phyloP scores from a whole-genome alignment of 805 yeast species.

The Wickerhamomyces pijperi region DNA sequence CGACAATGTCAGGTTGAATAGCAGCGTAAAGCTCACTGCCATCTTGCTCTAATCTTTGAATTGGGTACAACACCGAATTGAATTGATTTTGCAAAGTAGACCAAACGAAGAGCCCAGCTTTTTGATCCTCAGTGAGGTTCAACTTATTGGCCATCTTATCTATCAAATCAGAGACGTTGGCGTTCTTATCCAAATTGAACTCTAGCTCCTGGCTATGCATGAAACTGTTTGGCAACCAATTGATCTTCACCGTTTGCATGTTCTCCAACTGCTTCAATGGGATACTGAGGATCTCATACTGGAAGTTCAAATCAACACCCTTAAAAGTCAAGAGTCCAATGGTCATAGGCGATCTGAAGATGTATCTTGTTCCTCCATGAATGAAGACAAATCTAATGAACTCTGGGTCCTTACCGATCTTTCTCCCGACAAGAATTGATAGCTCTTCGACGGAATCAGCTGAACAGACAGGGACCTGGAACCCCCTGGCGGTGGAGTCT shows the following conservation, averaged over 20 bases:
- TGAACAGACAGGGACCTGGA: constrained; percentile 63
- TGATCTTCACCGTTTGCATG: constrained; percentile 52
- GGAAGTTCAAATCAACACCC: constrained; percentile 34
- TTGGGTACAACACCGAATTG: constrained; percentile 23
- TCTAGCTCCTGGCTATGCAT: constrained; percentile 61
- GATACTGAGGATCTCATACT: constrained; percentile 69
- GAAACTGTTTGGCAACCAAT: constrained; percentile 66
- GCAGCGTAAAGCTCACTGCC: constrained; percentile 38
- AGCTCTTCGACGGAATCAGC: constrained; percentile 47
- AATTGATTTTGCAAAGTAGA: constrained; percentile 27
- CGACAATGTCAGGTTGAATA: constrained; percentile 30
- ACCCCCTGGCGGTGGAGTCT: constrained; percentile 15
- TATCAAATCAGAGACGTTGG: constrained; percentile 42
- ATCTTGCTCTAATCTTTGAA: constrained; percentile 27
- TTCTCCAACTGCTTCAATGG: constrained; percentile 70
- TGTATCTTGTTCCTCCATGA: constrained; percentile 45
- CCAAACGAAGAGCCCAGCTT: constrained; percentile 45
- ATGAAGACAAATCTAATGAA: constrained; percentile 58
- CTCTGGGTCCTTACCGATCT: constrained; percentile 42
- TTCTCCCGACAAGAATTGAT: constrained; percentile 46
- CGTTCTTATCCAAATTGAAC: constrained; percentile 54
- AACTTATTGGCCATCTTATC: constrained; percentile 45
- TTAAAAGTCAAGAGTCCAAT: constrained; percentile 25
- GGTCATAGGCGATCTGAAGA: constrained; percentile 25
- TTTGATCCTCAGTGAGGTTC: constrained; percentile 35